Percentiles rank a stretch among this genome's conserved stretches.
Conservation (phyloP, 202 grass and related monocot species). For the Carex arenaria region DNA sequence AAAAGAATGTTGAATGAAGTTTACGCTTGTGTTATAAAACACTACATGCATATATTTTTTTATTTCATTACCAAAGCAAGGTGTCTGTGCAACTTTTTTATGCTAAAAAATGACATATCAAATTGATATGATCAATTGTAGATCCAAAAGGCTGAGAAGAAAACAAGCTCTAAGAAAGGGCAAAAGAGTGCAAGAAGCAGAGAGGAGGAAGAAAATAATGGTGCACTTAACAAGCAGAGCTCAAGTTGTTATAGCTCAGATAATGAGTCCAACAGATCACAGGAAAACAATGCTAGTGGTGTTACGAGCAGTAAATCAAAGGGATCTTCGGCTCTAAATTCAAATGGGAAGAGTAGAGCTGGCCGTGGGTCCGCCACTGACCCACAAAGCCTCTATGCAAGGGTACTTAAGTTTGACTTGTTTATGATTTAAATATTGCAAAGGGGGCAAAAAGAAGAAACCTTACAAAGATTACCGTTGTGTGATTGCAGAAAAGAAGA, state of each 20-base stretch:
- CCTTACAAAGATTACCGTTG: conserved; percentile 8
- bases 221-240: conserved; percentile 20
- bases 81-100: background rate
- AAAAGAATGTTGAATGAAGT: background rate
- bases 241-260: conserved; percentile 36
- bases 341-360: conserved; percentile 31
- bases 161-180: conserved; percentile 23
- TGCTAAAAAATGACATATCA: background rate
- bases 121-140: conserved; percentile 12
- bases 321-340: conserved; percentile 9
- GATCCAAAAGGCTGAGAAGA: conserved; percentile 26
- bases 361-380: conserved; percentile 38
- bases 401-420: conserved; percentile 27
- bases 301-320: conserved; percentile 14
- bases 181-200: conserved; percentile 18
- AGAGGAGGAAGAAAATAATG: conserved; percentile 29
- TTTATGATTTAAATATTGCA: background rate
- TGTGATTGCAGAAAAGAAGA: conserved; percentile 59
- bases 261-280: conserved; percentile 43
- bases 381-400: conserved; percentile 70
- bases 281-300: conserved; percentile 17
- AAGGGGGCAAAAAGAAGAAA: background rate
- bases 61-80: background rate
- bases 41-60: background rate
- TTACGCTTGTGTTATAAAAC: background rate